Evolutionary conservation across 225 moss, liverwort and hornwort species (phyloP).

Genomic region (Climacium dendroides): DNA sequence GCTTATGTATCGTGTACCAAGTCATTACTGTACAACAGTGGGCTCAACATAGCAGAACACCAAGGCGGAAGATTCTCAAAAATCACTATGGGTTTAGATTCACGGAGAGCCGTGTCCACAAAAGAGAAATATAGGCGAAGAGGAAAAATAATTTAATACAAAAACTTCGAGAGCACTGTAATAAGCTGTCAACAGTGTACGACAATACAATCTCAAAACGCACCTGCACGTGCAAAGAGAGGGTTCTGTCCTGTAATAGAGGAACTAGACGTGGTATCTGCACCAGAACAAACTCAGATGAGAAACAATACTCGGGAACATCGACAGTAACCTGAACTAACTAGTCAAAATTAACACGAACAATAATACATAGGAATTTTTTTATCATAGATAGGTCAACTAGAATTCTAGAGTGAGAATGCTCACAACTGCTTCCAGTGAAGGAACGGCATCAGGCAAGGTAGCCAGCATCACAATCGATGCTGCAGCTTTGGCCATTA

Average conservation of each 20-base stretch:
- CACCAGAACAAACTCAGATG: neutral
- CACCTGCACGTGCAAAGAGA: conserved; percentile 40
- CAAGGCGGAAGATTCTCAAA: neutral
- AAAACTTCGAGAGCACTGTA: neutral
- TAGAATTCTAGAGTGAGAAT: neutral
- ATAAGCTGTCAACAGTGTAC: neutral
- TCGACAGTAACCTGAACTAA: neutral
- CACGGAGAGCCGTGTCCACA: neutral
- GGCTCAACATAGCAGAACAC: neutral
- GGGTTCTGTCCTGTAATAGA: conserved; percentile 23
- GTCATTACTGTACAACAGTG: neutral
- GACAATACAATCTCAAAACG: neutral
- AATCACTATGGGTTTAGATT: neutral
- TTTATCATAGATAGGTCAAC: neutral
- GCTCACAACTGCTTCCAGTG: conserved; percentile 33
- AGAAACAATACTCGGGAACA: neutral
- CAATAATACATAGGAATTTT: neutral
- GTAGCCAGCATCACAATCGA: conserved; percentile 52
- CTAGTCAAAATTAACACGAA: neutral
- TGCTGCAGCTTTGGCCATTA: conserved; percentile 50
- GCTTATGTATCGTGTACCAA: neutral
- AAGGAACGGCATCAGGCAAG: conserved; percentile 39
- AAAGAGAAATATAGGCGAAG: neutral
- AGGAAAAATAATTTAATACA: neutral
- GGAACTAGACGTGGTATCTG: conserved; percentile 36